A percentile compares a stretch with the other conserved stretches of the same genome.
These are phyloP conservation scores for Biancaea sappan DNA, from an alignment of 306 rosid genomes.

Conservation along the genomic window DNA sequence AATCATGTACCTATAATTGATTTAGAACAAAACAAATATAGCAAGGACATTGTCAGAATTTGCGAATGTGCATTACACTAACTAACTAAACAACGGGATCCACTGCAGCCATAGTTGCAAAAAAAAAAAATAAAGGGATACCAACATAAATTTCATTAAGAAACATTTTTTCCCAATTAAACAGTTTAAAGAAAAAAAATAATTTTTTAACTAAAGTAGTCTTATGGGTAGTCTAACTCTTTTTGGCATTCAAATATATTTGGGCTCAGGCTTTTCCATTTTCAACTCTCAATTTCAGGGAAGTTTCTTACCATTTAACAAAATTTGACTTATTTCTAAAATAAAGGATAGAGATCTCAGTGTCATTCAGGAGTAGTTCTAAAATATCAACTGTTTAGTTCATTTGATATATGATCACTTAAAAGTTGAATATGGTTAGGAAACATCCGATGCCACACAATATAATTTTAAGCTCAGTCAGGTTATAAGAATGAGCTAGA, in stretches of 20 bases:
- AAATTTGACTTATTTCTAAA: background rate
- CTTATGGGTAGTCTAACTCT: background rate
- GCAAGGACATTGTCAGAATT: conserved; percentile 21
- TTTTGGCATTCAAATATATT: background rate
- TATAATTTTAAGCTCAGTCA: background rate
- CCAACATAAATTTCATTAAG: background rate
- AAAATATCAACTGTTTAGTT: background rate
- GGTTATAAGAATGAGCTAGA: background rate
- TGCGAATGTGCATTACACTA: conserved; percentile 2
- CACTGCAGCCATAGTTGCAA: background rate
- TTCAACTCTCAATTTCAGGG: background rate
- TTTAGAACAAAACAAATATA: conserved; percentile 34
- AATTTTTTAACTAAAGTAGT: conserved; percentile 14
- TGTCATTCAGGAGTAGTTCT: background rate
- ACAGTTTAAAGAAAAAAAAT: background rate
- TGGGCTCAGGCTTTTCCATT: background rate
- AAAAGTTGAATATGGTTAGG: background rate
- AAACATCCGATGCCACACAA: background rate
- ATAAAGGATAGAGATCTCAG: background rate
- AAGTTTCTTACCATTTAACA: background rate
- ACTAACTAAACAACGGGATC: background rate
- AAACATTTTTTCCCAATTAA: background rate
- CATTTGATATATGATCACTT: background rate
- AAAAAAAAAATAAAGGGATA: background rate
- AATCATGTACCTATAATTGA: conserved; percentile 65